Evolutionary conservation across 163 green algal species (phyloP).

Genomic region (Chloromonas sp.): DNA sequence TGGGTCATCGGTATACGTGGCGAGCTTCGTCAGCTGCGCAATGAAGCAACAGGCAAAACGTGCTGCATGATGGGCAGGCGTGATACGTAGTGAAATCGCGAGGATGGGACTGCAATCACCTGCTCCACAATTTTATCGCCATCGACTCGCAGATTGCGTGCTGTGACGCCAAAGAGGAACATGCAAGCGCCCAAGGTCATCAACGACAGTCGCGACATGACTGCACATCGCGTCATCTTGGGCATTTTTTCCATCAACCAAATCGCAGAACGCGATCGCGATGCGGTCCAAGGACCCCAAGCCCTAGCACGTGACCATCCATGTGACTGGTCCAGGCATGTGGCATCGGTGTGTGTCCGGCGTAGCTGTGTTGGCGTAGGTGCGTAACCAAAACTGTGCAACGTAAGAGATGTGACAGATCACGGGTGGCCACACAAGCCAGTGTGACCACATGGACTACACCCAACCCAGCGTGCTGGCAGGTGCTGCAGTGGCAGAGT

Average conservation of each 20-base stretch:
- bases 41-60: neutral
- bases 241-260: neutral
- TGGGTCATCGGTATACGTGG: slow-evolving; percentile 64
- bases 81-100: neutral
- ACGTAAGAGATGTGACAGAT: too few relatives aligned
- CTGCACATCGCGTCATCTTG: neutral
- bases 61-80: neutral
- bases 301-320: too few relatives aligned
- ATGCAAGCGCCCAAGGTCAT: neutral
- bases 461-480: neutral
- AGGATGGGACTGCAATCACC: neutral
- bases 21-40: slow-evolving; percentile 62
- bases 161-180: neutral
- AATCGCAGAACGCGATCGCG: neutral
- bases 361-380: neutral
- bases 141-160: neutral
- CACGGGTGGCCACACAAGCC: neutral
- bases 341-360: neutral
- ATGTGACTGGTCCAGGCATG: too few relatives aligned
- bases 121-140: neutral
- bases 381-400: neutral
- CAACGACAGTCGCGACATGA: neutral
- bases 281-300: neutral
- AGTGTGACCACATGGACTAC: neutral
- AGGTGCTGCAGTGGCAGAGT: neutral